These are phyloP conservation scores for Aspergillus nidulans DNA, from an alignment of 495 filamentous ascomycete genomes.

Conservation along the genomic window DNA sequence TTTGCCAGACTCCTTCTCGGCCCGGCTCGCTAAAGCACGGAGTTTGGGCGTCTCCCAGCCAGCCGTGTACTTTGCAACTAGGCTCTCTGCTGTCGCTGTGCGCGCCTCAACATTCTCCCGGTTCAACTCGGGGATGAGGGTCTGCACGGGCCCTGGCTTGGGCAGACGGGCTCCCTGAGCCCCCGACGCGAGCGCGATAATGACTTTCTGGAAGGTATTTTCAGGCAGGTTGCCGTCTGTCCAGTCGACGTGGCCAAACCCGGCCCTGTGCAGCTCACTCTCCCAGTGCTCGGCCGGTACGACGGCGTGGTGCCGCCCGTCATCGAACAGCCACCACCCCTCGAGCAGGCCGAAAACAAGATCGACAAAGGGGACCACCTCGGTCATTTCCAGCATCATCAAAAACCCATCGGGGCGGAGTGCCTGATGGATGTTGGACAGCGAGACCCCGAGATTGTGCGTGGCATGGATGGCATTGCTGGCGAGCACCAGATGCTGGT, in stretches of 20 bases:
- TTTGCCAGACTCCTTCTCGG: too few relatives aligned
- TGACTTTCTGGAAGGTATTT: neutral
- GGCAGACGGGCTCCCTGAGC: slow-evolving; percentile 14
- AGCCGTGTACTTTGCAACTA: too few relatives aligned
- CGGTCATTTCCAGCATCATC: slow-evolving; percentile 34
- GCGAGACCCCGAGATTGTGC: slow-evolving; percentile 18
- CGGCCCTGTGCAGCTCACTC: neutral
- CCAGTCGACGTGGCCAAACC: slow-evolving; percentile 3
- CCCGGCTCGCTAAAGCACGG: too few relatives aligned
- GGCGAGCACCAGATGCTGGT: slow-evolving; percentile 39
- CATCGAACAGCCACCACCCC: slow-evolving; percentile 33
- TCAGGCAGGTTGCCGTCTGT: neutral
- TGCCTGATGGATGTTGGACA: slow-evolving; percentile 22
- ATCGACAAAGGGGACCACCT: slow-evolving; percentile 19
- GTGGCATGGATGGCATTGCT: slow-evolving; percentile 48
- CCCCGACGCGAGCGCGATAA: slow-evolving; percentile 26
- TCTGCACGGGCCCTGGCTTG: neutral
- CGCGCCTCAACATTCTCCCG: slow-evolving; percentile 23
- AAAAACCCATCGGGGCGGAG: slow-evolving; percentile 34
- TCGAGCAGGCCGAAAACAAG: slow-evolving; percentile 31
- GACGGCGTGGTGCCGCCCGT: slow-evolving; percentile 24
- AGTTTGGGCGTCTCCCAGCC: too few relatives aligned
- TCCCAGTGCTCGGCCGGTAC: neutral
- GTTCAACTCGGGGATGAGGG: neutral
- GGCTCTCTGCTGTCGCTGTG: too few relatives aligned